Base-by-base conservation (phyloP, 306 rosid species). In the Rosa persica region DNA sequence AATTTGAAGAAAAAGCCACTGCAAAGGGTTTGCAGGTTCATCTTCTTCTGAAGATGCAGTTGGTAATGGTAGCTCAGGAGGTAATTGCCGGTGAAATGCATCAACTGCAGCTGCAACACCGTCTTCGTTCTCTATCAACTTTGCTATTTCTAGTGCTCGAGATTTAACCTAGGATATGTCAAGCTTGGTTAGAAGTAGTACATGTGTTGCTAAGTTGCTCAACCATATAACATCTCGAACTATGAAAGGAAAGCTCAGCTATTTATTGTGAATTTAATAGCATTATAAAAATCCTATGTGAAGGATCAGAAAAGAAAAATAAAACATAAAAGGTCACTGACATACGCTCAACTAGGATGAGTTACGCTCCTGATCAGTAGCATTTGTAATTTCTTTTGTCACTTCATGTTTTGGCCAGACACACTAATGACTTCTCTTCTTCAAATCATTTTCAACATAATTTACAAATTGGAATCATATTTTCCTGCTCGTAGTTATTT, bases 61-160 rank as follows among this genome's bases (percentile, higher is more conserved):
- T 58, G 93, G 93, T 80, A 89, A 40, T 4, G 99, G 97, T 58
- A 93, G 72, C 83, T 90, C 98, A 17, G 88, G 68, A 19, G 98
- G 98, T 67, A 95, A 85, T 52, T 93, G 99, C 44, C 88, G 87
- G 71, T 93, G 98, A 83, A 95, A 95, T n/a, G 98, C 95, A 71
- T 90, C 85, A 40, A 95, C 98, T 6, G 99, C 98, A 16, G 89
- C 89, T 2, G 91, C 96, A 80, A 91, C 98, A 9, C 99, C 99
- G n/a, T 95, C 98, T 83, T 95, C 99, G 13, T 86, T 91, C 86
- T 89, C 91, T 47, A 95, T 83, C 88, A 92, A 79, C 82, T 87
- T 89, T n/a, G 97, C 91, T 34, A 95, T 61, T 80, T 89, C 95
- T 78, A 81, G 83, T 9, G 87, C 92, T 80, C 79, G 89, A 85